Conservation (phyloP, 2,329 filamentous ascomycete species). For the Scedosporium apiospermum region DNA sequence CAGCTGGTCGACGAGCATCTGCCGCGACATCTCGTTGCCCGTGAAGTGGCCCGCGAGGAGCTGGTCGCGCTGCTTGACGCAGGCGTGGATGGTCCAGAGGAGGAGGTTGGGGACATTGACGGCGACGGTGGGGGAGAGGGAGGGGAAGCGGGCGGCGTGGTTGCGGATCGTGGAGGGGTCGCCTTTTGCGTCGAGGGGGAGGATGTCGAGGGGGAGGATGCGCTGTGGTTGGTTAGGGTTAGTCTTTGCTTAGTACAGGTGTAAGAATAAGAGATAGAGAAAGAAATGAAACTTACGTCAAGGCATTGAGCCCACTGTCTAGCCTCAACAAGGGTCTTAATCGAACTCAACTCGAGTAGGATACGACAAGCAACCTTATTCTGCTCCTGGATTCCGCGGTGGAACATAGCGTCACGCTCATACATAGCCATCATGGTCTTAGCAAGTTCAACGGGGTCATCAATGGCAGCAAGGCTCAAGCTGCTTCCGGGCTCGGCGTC, state of each 20-base stretch:
- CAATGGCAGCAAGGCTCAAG: constrained; percentile 50
- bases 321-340: constrained; percentile 46
- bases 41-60: constrained; percentile 65
- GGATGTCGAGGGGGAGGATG: constrained; percentile 65
- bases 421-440: constrained; percentile 55
- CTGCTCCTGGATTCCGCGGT: constrained; percentile 44
- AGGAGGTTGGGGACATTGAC: constrained; percentile 85
- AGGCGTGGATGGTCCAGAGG: constrained; percentile 87
- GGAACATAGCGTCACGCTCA: constrained; percentile 51
- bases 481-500: constrained; percentile 37
- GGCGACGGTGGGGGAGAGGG: constrained; percentile 69
- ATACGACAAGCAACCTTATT: constrained; percentile 48
- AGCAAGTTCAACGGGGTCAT: constrained; percentile 51
- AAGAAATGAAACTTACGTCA: constrained; percentile 37
- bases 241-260: background rate
- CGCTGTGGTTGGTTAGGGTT: constrained; percentile 34
- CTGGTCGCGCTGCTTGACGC: constrained; percentile 66
- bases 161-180: constrained; percentile 71
- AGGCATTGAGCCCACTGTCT: constrained; percentile 47
- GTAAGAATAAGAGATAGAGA: background rate
- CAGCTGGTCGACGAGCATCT: constrained; percentile 58
- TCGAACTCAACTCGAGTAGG: constrained; percentile 50
- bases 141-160: constrained; percentile 71
- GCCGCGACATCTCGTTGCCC: constrained; percentile 56
- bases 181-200: constrained; percentile 67